phyloP scores from a whole-genome alignment of 345 rosid species.

The Camelina sativa region DNA sequence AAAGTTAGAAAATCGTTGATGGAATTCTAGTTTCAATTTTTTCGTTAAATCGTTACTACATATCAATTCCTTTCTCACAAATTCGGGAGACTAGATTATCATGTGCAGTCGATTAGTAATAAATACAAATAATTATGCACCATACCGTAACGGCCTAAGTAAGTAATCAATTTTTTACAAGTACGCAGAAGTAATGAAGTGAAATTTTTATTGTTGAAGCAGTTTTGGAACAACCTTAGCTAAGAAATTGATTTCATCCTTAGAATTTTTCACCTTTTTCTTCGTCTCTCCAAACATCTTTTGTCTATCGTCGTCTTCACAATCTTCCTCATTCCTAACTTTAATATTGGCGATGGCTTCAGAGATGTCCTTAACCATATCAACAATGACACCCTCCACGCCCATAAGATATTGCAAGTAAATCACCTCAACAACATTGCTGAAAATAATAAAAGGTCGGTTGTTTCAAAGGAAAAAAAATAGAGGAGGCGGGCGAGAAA shows the following conservation, averaged over 20 bases:
- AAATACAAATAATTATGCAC: constrained; percentile 8
- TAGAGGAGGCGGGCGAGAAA: background rate
- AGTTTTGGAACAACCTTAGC: constrained; percentile 50
- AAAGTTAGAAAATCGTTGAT: too few relatives aligned
- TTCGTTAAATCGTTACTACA: background rate
- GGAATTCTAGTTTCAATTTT: background rate
- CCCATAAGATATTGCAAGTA: constrained; percentile 66
- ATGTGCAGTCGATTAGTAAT: background rate
- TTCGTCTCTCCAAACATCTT: constrained; percentile 28
- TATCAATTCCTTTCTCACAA: background rate
- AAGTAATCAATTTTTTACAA: constrained; percentile 16
- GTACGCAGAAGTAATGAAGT: background rate
- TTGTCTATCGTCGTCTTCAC: constrained; percentile 29
- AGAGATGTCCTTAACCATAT: constrained; percentile 59
- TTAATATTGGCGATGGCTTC: constrained; percentile 50
- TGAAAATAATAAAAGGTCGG: constrained; percentile 27
- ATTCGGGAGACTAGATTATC: background rate
- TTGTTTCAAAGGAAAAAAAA: background rate
- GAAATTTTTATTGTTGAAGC: constrained; percentile 29
- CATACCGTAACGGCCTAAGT: background rate
- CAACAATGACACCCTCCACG: constrained; percentile 69
- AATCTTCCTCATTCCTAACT: constrained; percentile 24
- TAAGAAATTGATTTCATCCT: constrained; percentile 53
- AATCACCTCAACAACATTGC: constrained; percentile 66
- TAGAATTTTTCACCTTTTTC: constrained; percentile 49